Evolutionary conservation across 2,329 filamentous ascomycete species (phyloP).

Genomic region (Bretziella fagacearum): DNA sequence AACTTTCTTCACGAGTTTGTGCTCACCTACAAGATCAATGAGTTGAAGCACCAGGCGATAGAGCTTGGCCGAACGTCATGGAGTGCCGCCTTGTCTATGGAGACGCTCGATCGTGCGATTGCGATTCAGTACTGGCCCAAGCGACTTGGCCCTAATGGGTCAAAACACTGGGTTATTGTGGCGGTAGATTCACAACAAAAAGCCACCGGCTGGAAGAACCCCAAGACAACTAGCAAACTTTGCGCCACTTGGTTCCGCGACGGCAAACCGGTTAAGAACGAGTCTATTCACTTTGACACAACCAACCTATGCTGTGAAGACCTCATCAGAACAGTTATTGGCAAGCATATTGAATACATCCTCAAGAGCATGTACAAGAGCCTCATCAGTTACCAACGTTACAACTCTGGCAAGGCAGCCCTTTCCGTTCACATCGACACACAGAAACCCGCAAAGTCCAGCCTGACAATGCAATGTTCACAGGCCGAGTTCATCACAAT

Average conservation of each 20-base stretch:
- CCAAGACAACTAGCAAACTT: conserved; percentile 36
- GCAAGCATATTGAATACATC: conserved; percentile 55
- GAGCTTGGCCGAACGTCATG: conserved; percentile 55
- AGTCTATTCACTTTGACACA: conserved; percentile 50
- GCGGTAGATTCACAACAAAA: conserved; percentile 55
- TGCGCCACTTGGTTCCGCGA: conserved; percentile 70
- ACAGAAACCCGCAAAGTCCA: conserved; percentile 48
- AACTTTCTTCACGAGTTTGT: conserved; percentile 74
- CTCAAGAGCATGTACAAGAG: conserved; percentile 48
- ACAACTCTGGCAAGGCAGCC: conserved; percentile 39
- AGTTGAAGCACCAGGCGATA: conserved; percentile 60
- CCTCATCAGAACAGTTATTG: conserved; percentile 58
- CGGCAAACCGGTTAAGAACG: conserved; percentile 53
- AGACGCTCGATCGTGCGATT: conserved; percentile 64
- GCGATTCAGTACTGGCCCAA: conserved; percentile 82
- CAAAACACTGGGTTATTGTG: conserved; percentile 83
- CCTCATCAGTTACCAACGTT: conserved; percentile 43
- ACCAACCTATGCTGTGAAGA: conserved; percentile 53
- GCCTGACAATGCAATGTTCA: conserved; percentile 48
- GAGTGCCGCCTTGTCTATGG: conserved; percentile 61
- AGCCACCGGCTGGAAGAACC: conserved; percentile 24
- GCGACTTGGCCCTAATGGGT: conserved; percentile 31
- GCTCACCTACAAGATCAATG: conserved; percentile 76
- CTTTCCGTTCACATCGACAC: conserved; percentile 41
- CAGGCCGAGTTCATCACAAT: conserved; percentile 23